A percentile compares a stretch with the other conserved stretches of the same genome.
These are phyloP conservation scores for Leavenworthia alabamica DNA, from an alignment of 345 rosid genomes.

Conservation along the genomic window DNA sequence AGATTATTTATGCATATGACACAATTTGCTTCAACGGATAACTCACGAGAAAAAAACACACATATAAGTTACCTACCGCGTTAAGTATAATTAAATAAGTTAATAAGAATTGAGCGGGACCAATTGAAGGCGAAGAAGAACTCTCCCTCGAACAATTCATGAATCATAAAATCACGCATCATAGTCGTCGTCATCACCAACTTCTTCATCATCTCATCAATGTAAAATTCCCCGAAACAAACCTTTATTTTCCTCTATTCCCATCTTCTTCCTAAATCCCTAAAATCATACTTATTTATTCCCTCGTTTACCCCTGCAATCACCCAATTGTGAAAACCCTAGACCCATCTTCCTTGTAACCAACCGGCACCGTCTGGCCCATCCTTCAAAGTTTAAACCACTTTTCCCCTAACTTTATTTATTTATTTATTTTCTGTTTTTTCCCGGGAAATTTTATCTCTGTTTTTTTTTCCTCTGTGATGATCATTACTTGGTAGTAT, in stretches of 20 bases:
- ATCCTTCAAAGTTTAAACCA: slow-evolving; percentile 9
- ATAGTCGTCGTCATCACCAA: slow-evolving; percentile 27
- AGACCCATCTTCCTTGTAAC: background rate
- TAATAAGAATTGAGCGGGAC: slow-evolving; percentile 17
- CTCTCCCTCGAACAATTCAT: background rate
- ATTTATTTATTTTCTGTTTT: slow-evolving; percentile 17
- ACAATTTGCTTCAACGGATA: slow-evolving; percentile 13
- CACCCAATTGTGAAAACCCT: slow-evolving; percentile 2
- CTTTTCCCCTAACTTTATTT: slow-evolving; percentile 12
- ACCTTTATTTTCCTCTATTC: background rate
- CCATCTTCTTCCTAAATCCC: too few species aligned
- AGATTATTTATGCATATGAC: background rate
- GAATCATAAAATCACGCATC: slow-evolving; percentile 23
- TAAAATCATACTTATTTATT: background rate
- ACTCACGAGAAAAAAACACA: too few species aligned
- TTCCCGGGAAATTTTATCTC: slow-evolving; percentile 29
- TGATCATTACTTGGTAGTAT: slow-evolving; percentile 27
- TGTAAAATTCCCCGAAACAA: background rate
- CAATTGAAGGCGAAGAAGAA: slow-evolving; percentile 2
- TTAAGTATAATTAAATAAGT: background rate
- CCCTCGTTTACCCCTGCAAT: too few species aligned
- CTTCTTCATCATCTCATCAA: slow-evolving; percentile 23
- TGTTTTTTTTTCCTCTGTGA: background rate
- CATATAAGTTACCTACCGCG: too few species aligned
- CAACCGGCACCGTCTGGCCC: slow-evolving; percentile 17